Evolutionary conservation across 768 basidiomycete species (phyloP), one percentile per base, ranked within the genome.

Genomic region (Dacryopinax spathularia): DNA sequence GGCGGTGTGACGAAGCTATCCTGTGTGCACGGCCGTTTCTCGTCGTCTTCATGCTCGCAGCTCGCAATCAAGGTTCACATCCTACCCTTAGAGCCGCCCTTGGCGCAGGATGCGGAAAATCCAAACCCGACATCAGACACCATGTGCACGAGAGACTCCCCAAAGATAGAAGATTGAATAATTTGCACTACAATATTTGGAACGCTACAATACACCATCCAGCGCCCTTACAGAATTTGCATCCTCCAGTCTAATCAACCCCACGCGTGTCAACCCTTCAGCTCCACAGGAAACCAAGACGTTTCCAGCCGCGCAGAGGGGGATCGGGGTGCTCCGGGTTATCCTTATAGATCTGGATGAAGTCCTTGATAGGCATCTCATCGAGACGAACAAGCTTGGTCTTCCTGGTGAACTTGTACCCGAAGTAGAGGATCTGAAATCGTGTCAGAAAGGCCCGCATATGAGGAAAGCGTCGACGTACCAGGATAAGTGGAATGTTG

Each of bases 371-470:
- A 15, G 48, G 48, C 48, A 68, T 68, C 25, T 68, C 69, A 10
- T 64, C 66, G 13, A 65, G 65, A 1, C 56, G 34, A 12, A 67
- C 68, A 35, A 63, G 66, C 18, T 60, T 69, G 25, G 70, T 70
- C 48, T 63, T 36, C 27, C 63, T 60, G 60, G 66, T 60, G 48
- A 70, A 56, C 63, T 72, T 72, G 66, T 67, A 72, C 13, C 61
- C 63, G 34, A 68, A 64, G 60, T 70, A 61, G 65, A 65, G 68
- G 29, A 70, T 62, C 16, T 65, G 65, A 16, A 69, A 63, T 66
- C 65, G 43, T 67, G 60, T 13, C 56, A 25, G 33, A 35, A 9
- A 5, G 25, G 27, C 22, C n/a, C 20, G 2, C n/a, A 34, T 36
- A 34, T 12, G 27, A 33, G n/a, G 1, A 33, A 4, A 59, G 16